phyloP scores from a whole-genome alignment of 164 flowering plant genomes.

The Liriodendron chinense region DNA sequence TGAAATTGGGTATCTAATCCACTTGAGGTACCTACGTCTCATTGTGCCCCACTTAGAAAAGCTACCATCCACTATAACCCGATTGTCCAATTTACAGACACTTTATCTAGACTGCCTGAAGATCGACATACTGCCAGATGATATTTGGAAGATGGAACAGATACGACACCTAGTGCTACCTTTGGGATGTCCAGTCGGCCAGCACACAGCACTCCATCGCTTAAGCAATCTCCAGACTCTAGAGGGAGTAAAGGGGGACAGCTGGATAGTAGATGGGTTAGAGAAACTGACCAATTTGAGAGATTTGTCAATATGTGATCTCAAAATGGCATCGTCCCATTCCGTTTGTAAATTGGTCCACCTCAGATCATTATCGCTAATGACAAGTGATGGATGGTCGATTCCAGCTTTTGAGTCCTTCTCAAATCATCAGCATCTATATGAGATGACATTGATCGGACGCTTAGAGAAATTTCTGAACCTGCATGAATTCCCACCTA shows the following conservation, averaged over 20 bases:
- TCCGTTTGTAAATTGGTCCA: not conserved
- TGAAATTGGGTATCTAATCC: not conserved
- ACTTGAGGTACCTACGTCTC: not conserved
- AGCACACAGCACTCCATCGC: not conserved
- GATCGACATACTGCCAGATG: not conserved
- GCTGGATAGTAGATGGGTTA: not conserved
- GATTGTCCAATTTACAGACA: not conserved
- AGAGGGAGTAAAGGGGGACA: not conserved
- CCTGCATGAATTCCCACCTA: not conserved
- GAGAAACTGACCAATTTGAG: not conserved
- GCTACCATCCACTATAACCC: not conserved
- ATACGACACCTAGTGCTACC: not conserved
- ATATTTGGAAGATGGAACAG: not conserved
- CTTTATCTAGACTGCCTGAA: not conserved
- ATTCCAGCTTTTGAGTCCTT: not conserved
- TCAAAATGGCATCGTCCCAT: not conserved
- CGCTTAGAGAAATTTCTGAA: not conserved
- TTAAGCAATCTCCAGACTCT: conserved; percentile 2
- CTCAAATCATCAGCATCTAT: not conserved
- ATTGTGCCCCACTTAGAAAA: no score
- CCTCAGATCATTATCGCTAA: not conserved
- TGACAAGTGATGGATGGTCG: not conserved
- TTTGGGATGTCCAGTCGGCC: not conserved
- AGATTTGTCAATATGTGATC: not conserved
- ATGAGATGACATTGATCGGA: not conserved